phyloP scores from a whole-genome alignment of 2,329 filamentous ascomycete genomes.

The Fusarium heterosporum region DNA sequence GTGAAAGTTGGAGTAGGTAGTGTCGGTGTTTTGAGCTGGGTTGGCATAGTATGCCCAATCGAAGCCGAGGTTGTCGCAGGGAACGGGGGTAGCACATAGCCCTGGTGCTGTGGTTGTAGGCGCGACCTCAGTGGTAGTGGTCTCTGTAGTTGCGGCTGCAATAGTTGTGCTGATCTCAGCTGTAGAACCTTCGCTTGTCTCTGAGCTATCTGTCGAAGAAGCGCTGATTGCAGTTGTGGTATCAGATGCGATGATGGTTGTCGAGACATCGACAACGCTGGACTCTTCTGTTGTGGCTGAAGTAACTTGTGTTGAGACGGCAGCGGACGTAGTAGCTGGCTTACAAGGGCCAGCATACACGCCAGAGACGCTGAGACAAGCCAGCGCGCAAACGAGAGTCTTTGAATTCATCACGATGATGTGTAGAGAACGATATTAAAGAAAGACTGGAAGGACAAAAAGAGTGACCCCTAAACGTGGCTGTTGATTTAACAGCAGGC shows the following conservation, averaged over 20 bases:
- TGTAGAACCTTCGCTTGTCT: not conserved
- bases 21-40: constrained; percentile 3
- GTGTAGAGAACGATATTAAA: accelerated
- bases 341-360: constrained; percentile 14
- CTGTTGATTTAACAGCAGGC: not conserved
- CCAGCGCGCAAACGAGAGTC: constrained; percentile 1
- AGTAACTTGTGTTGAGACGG: not conserved
- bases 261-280: not conserved
- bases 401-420: constrained; percentile 1
- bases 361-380: not conserved
- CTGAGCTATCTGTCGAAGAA: not conserved
- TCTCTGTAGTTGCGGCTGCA: not conserved
- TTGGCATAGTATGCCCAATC: constrained; percentile 20
- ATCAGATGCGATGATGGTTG: not conserved
- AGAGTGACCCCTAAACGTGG: not conserved
- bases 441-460: not conserved
- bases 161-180: not conserved
- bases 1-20: constrained; percentile 5
- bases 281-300: not conserved
- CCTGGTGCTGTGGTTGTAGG: not conserved
- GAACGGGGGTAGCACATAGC: not conserved
- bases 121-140: not conserved
- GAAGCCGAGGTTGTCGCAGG: constrained; percentile 5
- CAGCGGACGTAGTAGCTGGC: not conserved
- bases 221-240: not conserved